phyloP scores from a whole-genome alignment of 2,329 filamentous ascomycete species.

The Fusarium sp. region DNA sequence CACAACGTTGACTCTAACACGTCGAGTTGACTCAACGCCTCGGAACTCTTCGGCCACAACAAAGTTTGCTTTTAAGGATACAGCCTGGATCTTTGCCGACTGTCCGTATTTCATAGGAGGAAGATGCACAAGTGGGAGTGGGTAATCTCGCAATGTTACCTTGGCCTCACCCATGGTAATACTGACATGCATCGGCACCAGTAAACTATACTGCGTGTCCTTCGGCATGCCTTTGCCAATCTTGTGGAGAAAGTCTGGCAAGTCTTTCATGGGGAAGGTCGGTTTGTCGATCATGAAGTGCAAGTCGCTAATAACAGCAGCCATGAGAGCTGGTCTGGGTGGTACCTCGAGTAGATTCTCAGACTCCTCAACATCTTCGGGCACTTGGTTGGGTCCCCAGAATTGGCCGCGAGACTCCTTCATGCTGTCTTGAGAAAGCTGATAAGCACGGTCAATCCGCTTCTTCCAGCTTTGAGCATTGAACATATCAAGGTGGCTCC shows the following conservation, averaged over 20 bases:
- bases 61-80: constrained; percentile 89
- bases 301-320: constrained; percentile 83
- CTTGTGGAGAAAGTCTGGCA: constrained; percentile 84
- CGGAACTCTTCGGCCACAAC: constrained; percentile 95
- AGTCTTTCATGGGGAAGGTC: constrained; percentile 83
- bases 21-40: constrained; percentile 80
- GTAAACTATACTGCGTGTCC: constrained; percentile 88
- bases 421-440: constrained; percentile 76
- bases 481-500: constrained; percentile 77
- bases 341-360: constrained; percentile 90
- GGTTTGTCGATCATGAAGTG: constrained; percentile 91
- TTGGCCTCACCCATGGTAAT: constrained; percentile 91
- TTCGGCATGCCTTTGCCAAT: constrained; percentile 97
- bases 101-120: constrained; percentile 84
- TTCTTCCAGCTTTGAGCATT: constrained; percentile 93
- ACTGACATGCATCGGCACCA: constrained; percentile 90
- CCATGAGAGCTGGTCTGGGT: constrained; percentile 84
- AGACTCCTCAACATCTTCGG: constrained; percentile 82
- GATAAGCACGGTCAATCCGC: constrained; percentile 82
- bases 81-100: constrained; percentile 80
- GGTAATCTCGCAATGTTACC: constrained; percentile 91
- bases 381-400: constrained; percentile 82
- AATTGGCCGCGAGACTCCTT: constrained; percentile 83
- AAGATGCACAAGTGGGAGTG: constrained; percentile 89
- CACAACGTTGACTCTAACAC: constrained; percentile 85